These are phyloP conservation scores for Nothophaeocryptopus gaeumannii DNA, from an alignment of 2,329 filamentous ascomycete genomes.

Conservation along the genomic window DNA sequence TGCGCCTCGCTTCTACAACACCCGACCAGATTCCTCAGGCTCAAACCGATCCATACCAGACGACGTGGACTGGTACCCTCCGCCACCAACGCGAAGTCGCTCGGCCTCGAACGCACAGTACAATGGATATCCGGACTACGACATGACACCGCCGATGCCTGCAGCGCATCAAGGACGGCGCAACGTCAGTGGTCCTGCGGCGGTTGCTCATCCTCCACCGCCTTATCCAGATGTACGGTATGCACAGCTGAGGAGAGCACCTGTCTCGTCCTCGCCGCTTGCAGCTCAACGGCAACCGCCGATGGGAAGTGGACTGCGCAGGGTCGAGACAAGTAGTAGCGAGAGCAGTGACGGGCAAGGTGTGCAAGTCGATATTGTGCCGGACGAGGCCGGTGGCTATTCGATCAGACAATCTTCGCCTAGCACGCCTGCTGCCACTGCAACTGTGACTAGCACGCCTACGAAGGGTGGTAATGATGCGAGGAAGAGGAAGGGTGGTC, in stretches of 20 bases:
- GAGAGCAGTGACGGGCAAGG: conserved; percentile 31
- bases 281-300: conserved; percentile 13
- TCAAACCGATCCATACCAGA: conserved; percentile 47
- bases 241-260: conserved; percentile 29
- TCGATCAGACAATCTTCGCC: conserved; percentile 15
- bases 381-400: conserved; percentile 26
- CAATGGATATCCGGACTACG: conserved; percentile 37
- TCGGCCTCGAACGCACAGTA: conserved; percentile 38
- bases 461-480: conserved; percentile 19
- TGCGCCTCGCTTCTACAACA: conserved; percentile 27
- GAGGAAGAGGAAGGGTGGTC: conserved; percentile 23
- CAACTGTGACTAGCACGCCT: conserved; percentile 11
- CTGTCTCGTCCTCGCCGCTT: conserved; percentile 25
- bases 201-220: conserved; percentile 1
- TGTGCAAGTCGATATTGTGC: conserved; percentile 30
- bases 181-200: conserved; percentile 35
- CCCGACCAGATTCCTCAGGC: conserved; percentile 38
- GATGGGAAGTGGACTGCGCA: conserved; percentile 22
- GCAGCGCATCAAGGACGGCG: conserved; percentile 35
- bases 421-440: conserved; percentile 14
- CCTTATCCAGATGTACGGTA: conserved; percentile 32
- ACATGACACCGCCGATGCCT: conserved; percentile 31
- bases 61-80: conserved; percentile 40
- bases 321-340: conserved; percentile 24
- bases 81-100: conserved; percentile 37